These are phyloP conservation scores for Candida boidinii DNA, from an alignment of 805 yeast genomes.

Conservation along the genomic window DNA sequence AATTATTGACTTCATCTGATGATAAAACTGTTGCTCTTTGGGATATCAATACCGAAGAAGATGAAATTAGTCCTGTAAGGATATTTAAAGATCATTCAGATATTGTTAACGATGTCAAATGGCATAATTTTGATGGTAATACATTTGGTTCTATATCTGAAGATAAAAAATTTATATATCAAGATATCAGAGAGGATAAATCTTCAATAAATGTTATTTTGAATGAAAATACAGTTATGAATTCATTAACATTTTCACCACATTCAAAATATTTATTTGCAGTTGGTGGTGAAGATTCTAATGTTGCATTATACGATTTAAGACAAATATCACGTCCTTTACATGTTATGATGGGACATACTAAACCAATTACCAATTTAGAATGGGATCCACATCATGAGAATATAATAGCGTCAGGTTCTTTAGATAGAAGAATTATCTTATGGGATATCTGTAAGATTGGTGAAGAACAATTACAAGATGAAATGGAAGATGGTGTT, in stretches of 20 bases:
- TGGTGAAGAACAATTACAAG: slow-evolving; percentile 80
- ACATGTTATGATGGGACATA: slow-evolving; percentile 77
- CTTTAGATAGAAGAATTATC: slow-evolving; percentile 69
- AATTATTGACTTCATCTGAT: slow-evolving; percentile 55
- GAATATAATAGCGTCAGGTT: slow-evolving; percentile 69
- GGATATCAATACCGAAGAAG: slow-evolving; percentile 29
- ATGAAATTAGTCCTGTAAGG: slow-evolving; percentile 15
- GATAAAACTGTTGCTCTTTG: slow-evolving; percentile 57
- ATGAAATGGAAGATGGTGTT: slow-evolving; percentile 85
- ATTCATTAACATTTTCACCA: slow-evolving; percentile 58
- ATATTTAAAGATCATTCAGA: slow-evolving; percentile 36
- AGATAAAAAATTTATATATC: slow-evolving; percentile 46
- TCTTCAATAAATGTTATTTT: slow-evolving; percentile 16
- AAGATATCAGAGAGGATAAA: slow-evolving; percentile 38
- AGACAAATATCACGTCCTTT: slow-evolving; percentile 35
- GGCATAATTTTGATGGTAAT: slow-evolving; percentile 47
- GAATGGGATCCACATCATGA: slow-evolving; percentile 76
- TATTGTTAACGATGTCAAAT: slow-evolving; percentile 69
- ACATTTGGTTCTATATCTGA: slow-evolving; percentile 70
- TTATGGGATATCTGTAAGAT: slow-evolving; percentile 75
- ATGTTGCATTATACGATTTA: slow-evolving; percentile 56
- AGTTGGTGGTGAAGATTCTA: slow-evolving; percentile 62
- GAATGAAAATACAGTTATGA: slow-evolving; percentile 33
- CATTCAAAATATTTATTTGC: slow-evolving; percentile 54
- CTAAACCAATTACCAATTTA: slow-evolving; percentile 58